A percentile compares a stretch with the other conserved stretches of the same genome.
These are phyloP conservation scores for Hericium erinaceus DNA, from an alignment of 768 basidiomycete genomes.

Conservation along the genomic window DNA sequence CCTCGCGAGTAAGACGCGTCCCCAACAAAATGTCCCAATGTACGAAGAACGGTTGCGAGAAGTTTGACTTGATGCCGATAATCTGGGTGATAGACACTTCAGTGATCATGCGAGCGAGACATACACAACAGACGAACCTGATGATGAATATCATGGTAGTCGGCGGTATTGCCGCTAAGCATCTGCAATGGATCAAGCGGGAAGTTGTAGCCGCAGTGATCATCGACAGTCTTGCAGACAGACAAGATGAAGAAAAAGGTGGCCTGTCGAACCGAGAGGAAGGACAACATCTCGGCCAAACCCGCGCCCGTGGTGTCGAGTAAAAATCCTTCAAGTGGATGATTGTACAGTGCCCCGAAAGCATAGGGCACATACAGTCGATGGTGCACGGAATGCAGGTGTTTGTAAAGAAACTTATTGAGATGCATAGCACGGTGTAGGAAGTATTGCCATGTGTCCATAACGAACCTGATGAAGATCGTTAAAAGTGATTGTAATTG, in stretches of 20 bases:
- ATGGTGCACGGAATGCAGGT: slow-evolving; percentile 92
- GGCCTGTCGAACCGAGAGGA: slow-evolving; percentile 75
- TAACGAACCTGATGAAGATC: slow-evolving; percentile 54
- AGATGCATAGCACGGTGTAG: slow-evolving; percentile 87
- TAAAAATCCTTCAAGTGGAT: slow-evolving; percentile 88
- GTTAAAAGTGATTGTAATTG: not conserved
- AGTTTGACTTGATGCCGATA: slow-evolving; percentile 92
- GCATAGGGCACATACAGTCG: slow-evolving; percentile 95
- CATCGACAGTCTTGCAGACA: slow-evolving; percentile 89
- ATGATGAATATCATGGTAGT: slow-evolving; percentile 98
- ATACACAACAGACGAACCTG: slow-evolving; percentile 41
- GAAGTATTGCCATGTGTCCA: slow-evolving; percentile 99
- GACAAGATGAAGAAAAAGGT: slow-evolving; percentile 76
- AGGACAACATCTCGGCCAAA: slow-evolving; percentile 59
- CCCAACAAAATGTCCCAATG: slow-evolving; percentile 87
- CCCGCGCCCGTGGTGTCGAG: slow-evolving; percentile 78
- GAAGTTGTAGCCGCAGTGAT: slow-evolving; percentile 85
- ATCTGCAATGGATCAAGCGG: slow-evolving; percentile 91
- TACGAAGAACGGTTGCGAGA: slow-evolving; percentile 90
- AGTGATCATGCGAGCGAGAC: not conserved
- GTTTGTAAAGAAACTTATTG: slow-evolving; percentile 84
- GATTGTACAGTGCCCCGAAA: slow-evolving; percentile 95
- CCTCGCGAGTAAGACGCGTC: slow-evolving; percentile 70
- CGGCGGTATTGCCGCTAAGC: slow-evolving; percentile 80
- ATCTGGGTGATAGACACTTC: slow-evolving; percentile 25